Evolutionary conservation across 352 stramenopile genomes (phyloP), one percentile per base, ranked within the genome.

Genomic region (Pythium chondricola): DNA sequence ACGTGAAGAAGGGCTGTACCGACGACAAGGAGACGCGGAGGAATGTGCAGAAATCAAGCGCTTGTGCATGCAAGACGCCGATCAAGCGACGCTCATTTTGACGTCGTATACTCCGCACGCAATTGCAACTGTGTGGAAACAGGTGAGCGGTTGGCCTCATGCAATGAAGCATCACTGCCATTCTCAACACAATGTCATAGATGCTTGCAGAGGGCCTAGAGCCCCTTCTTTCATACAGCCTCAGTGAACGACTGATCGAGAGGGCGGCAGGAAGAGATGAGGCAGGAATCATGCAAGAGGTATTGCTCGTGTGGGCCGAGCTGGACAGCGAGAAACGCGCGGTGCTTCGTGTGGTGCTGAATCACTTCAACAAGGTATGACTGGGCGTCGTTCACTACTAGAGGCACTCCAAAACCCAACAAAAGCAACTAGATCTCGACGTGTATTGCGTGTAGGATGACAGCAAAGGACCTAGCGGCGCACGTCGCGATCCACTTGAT

Each of bases 1-100:
- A 0, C 49, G 64, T 29, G 71, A 75, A 31, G 69, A 84, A 39
- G 67, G 63, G 8, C 50, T 86, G 13, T 86, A 84, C n/a, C 61
- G 58, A 24, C 60, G 63, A 40, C 36, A 69, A 25, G 67, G 65
- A 9, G 16, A 55, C 7, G 18, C 17, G 0, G 26, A 61, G 16
- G 66, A 71, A 32, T 45, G 35, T n/a, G 59, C 54, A 22, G 58
- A 72, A 1, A 29, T 73, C n/a, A 37, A 67, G 33, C 42, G 47
- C n/a, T 53, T 48, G 11, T 63, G 42, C 39, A 32, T 35, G 14
- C 37, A 52, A 13, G 32, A 32, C 25, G 21, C 9, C 32, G 39
- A 45, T 54, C 17, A 45, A 38, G 6, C 14, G 36, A 17, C n/a
- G n/a, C n/a, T n/a, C n/a, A n/a, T n/a, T n/a, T n/a, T n/a, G n/a